Percentiles rank a stretch among this genome's conserved stretches.
Evolutionary conservation across 2,329 filamentous ascomycete species (phyloP).

Genomic region (Trichoderma sp.): DNA sequence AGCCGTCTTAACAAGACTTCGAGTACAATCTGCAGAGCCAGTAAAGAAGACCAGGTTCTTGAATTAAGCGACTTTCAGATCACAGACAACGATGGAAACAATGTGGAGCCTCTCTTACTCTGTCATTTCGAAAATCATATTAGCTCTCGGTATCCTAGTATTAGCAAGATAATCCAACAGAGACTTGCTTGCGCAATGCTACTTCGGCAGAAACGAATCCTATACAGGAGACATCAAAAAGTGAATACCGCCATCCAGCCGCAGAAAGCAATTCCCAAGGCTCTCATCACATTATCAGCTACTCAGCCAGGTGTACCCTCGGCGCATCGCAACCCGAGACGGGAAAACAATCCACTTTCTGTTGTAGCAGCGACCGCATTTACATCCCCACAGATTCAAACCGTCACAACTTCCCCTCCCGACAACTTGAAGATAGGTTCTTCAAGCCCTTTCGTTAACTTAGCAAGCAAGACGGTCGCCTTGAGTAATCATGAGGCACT

Average conservation of each 20-base stretch:
- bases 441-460: no score
- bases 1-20: no score
- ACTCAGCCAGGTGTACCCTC: no score
- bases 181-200: constrained; percentile 26
- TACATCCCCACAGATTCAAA: no score
- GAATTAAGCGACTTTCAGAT: constrained; percentile 24
- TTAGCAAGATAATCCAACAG: constrained; percentile 15
- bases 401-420: no score
- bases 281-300: no score
- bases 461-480: background rate
- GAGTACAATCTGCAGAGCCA: background rate
- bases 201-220: constrained; percentile 22
- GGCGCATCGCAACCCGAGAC: no score
- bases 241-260: background rate
- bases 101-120: background rate
- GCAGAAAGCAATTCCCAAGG: background rate
- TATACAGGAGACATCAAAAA: constrained; percentile 24
- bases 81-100: constrained; percentile 26
- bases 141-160: constrained; percentile 23
- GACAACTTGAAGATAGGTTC: no score
- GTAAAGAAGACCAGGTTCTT: constrained; percentile 25
- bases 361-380: no score
- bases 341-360: no score
- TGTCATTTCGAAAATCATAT: constrained; percentile 24
- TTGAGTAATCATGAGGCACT: background rate